Evolutionary conservation across 208 protist genomes (phyloP), one percentile per base, ranked within the genome.

Genomic region (Acanthamoeba healyi): DNA sequence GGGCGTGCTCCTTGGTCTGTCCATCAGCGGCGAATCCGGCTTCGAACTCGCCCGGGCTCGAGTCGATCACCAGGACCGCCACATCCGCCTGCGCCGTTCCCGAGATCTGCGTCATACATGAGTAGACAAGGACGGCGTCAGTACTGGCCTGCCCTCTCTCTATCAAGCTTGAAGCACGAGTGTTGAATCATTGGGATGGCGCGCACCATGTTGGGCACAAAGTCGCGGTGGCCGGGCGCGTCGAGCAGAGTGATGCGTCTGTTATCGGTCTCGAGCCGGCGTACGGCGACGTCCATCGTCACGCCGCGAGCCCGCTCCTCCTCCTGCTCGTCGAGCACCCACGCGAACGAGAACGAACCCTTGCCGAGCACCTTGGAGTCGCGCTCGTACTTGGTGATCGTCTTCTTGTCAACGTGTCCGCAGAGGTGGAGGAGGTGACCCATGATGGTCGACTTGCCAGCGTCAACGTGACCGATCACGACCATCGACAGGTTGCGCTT

Each of bases 121-220:
- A n/a, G n/a, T n/a, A n/a, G n/a, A n/a, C n/a, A n/a, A n/a, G n/a
- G n/a, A n/a, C n/a, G n/a, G n/a, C n/a, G n/a, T n/a, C n/a, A n/a
- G n/a, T n/a, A n/a, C n/a, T n/a, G n/a, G n/a, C n/a, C n/a, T n/a
- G n/a, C n/a, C n/a, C n/a, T n/a, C n/a, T n/a, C n/a, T n/a, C n/a
- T n/a, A n/a, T n/a, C n/a, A n/a, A n/a, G n/a, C n/a, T n/a, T n/a
- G n/a, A n/a, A n/a, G n/a, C n/a, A n/a, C n/a, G n/a, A n/a, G n/a
- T n/a, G n/a, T n/a, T n/a, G n/a, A 29, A 40, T 19, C 7, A 51
- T 51, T 58, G 95, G 24, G 93, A 82, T 0, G 95, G 92, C 96
- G 24, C 46, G 92, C 32, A 98, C 97, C 96, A 97, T 98, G 92
- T 97, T 97, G n/a, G 96, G 96, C 7, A 98, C 95, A 54, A 98